These are phyloP conservation scores for Liquidambar formosana DNA, from an alignment of 164 flowering plant genomes.

Conservation along the genomic window DNA sequence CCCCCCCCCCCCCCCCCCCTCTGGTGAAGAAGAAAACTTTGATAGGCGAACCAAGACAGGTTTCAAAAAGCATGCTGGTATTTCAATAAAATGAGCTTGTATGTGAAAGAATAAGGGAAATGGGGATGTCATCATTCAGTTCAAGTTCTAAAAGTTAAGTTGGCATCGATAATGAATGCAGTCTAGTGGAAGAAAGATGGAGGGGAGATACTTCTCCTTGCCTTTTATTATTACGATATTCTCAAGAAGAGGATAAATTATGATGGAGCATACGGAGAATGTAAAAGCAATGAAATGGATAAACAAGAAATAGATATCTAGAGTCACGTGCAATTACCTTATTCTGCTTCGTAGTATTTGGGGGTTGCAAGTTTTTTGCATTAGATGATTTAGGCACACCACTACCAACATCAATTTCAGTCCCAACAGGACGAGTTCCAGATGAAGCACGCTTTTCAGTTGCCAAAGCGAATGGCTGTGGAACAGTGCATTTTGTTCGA, in stretches of 20 bases:
- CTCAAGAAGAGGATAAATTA: background rate
- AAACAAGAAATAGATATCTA: background rate
- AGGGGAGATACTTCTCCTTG: background rate
- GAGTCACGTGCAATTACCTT: slow-evolving; percentile 26
- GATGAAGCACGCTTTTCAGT: slow-evolving; percentile 83
- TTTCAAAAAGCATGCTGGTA: background rate
- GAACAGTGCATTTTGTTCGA: slow-evolving; percentile 60
- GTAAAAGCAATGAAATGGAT: background rate
- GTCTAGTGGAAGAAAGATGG: background rate
- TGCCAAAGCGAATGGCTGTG: slow-evolving; percentile 83
- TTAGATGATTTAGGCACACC: slow-evolving; percentile 18
- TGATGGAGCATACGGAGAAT: background rate
- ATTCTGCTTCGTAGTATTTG: slow-evolving; percentile 25
- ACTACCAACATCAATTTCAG: slow-evolving; percentile 28
- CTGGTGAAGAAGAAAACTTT: background rate
- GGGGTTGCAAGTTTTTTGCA: slow-evolving; percentile 14
- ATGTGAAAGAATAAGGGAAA: background rate
- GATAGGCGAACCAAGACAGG: background rate
- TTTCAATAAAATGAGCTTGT: background rate
- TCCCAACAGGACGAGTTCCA: slow-evolving; percentile 37
- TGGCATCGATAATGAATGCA: background rate
- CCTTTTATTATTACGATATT: background rate
- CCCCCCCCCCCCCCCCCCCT: no score
- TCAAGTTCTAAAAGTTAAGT: background rate
- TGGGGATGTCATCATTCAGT: background rate